Evolutionary conservation across 352 stramenopile species (phyloP).

Genomic region (Thraustochytrium striatum): DNA sequence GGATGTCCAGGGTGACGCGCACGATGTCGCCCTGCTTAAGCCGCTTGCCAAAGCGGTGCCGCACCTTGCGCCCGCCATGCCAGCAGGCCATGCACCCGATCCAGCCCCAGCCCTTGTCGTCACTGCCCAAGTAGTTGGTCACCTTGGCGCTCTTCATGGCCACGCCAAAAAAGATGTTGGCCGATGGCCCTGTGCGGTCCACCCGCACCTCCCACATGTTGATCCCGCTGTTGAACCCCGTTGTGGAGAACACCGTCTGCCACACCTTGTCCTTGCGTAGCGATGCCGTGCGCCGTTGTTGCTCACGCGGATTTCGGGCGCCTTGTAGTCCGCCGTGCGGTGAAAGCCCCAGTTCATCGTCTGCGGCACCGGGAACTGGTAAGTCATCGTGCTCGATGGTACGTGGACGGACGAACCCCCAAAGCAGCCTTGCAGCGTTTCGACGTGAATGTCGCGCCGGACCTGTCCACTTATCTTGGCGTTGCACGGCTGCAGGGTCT

Average conservation of each 20-base stretch:
- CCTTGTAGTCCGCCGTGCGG: constrained; percentile 29
- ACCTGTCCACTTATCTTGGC: constrained; percentile 7
- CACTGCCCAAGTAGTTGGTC: constrained; percentile 80
- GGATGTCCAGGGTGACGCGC: constrained; percentile 73
- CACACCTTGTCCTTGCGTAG: constrained; percentile 68
- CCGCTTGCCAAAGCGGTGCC: constrained; percentile 75
- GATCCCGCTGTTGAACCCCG: constrained; percentile 71
- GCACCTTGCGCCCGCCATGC: constrained; percentile 80
- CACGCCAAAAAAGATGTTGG: constrained; percentile 80
- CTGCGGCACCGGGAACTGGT: constrained; percentile 37
- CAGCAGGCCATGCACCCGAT: constrained; percentile 79
- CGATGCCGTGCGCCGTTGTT: constrained; percentile 11
- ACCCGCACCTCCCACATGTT: constrained; percentile 74
- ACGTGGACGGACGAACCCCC: constrained; percentile 12
- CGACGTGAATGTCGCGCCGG: constrained; percentile 10
- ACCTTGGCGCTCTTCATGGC: constrained; percentile 72
- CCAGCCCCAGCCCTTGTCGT: constrained; percentile 81
- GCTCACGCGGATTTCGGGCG: constrained; percentile 37
- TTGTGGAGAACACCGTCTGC: constrained; percentile 77
- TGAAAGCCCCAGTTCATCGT: constrained; percentile 38
- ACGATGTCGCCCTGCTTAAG: constrained; percentile 80
- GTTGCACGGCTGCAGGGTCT: constrained; percentile 27
- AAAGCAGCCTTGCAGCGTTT: constrained; percentile 41
- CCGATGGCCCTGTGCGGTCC: constrained; percentile 26
- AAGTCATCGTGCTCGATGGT: constrained; percentile 38